A percentile compares a stretch with the other conserved stretches of the same genome.
phyloP scores from a whole-genome alignment of 1,284 basidiomycete genomes.

The Heterobasidion annosum region DNA sequence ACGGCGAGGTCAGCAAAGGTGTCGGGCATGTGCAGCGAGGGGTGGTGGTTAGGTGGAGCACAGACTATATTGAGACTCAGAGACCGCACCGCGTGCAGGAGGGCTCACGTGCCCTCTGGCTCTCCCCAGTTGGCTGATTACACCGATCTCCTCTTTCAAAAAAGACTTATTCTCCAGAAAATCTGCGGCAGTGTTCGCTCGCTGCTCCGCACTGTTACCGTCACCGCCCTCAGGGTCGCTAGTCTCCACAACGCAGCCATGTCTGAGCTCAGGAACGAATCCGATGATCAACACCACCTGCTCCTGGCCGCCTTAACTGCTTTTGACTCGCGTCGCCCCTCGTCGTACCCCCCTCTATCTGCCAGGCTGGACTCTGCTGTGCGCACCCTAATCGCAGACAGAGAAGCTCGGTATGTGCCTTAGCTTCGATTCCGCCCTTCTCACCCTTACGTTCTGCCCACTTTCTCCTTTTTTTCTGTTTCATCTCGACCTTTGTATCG shows the following conservation, averaged over 20 bases:
- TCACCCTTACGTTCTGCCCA: too few species aligned
- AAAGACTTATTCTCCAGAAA: too few species aligned
- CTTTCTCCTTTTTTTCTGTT: too few species aligned
- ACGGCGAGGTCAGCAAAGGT: conserved; percentile 32
- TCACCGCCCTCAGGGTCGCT: too few species aligned
- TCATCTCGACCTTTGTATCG: too few species aligned
- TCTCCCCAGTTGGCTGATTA: too few species aligned
- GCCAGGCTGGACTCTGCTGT: conserved; percentile 3
- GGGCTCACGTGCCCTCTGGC: too few species aligned
- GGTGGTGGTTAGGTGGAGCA: not conserved
- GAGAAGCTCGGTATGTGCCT: conserved; percentile 7
- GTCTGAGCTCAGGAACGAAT: not conserved
- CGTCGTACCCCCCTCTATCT: not conserved
- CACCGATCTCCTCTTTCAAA: too few species aligned
- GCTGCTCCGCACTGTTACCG: too few species aligned
- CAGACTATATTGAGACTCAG: not conserved
- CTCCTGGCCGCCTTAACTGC: conserved; percentile 2
- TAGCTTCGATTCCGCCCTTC: not conserved
- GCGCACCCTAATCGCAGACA: conserved; percentile 5
- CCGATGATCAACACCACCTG: not conserved
- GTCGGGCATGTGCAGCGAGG: conserved; percentile 3
- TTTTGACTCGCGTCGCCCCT: not conserved
- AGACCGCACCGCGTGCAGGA: not conserved
- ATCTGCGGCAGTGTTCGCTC: too few species aligned
- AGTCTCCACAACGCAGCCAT: not conserved